Conservation (phyloP, 1,139 yeast species). For the Candida glucosophila region DNA sequence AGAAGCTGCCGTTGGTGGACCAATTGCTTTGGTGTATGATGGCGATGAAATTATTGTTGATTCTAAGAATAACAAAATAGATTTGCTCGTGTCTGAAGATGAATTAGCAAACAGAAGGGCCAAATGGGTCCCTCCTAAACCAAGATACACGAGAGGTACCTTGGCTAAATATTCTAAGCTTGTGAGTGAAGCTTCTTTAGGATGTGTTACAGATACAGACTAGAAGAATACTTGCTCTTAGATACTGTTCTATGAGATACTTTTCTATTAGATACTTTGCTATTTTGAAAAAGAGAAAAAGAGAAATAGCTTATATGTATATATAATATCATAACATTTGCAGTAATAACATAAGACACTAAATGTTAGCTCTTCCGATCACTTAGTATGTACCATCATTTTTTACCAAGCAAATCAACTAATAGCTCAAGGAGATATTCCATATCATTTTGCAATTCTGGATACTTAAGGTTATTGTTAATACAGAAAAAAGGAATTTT, state of each 20-base stretch:
- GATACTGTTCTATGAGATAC: too few relatives aligned
- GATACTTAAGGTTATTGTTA: slow-evolving; percentile 14
- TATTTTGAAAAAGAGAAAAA: too few relatives aligned
- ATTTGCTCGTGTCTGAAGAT: slow-evolving; percentile 63
- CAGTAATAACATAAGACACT: too few relatives aligned
- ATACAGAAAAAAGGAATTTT: slow-evolving; percentile 20
- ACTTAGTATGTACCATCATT: too few relatives aligned
- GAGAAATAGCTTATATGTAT: too few relatives aligned
- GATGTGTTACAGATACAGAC: slow-evolving; percentile 82
- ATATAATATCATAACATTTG: too few relatives aligned
- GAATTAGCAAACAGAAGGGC: slow-evolving; percentile 66
- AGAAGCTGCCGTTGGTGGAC: slow-evolving; percentile 97
- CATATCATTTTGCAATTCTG: slow-evolving; percentile 16
- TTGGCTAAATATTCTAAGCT: slow-evolving; percentile 74
- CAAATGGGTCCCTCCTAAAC: slow-evolving; percentile 73
- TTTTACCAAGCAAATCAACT: too few relatives aligned
- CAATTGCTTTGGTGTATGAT: slow-evolving; percentile 86
- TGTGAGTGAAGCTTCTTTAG: slow-evolving; percentile 84
- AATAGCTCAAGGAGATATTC: slow-evolving; percentile 11
- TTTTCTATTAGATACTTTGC: too few relatives aligned
- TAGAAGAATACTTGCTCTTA: too few relatives aligned
- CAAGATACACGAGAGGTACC: slow-evolving; percentile 87
- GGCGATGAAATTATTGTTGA: slow-evolving; percentile 91
- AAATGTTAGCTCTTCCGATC: too few relatives aligned
- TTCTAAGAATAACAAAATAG: slow-evolving; percentile 83